A percentile compares a stretch with the other conserved stretches of the same genome.
Evolutionary conservation across 2,329 filamentous ascomycete species (phyloP).

Genomic region (Lasiodiplodia sp.): DNA sequence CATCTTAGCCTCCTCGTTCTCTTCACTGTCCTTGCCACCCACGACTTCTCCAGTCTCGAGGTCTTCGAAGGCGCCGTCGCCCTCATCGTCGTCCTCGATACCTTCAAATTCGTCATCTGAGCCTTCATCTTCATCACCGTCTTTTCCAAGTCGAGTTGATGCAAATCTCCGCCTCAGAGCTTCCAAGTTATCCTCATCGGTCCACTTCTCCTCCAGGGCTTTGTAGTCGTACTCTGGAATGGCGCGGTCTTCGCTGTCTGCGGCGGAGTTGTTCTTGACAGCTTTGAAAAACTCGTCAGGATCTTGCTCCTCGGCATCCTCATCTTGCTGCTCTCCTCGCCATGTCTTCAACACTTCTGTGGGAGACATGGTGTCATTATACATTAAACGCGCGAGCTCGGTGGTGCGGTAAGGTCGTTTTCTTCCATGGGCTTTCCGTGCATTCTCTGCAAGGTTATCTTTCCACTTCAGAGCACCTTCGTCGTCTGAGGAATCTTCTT

Average conservation of each 20-base stretch:
- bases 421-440: conserved; percentile 72
- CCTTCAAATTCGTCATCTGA: conserved; percentile 61
- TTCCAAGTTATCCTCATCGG: conserved; percentile 77
- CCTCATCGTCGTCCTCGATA: conserved; percentile 67
- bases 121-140: conserved; percentile 59
- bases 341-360: conserved; percentile 79
- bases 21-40: conserved; percentile 48
- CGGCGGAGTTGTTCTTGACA: conserved; percentile 57
- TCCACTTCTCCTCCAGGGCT: conserved; percentile 85
- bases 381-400: conserved; percentile 87
- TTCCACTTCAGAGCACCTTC: conserved; percentile 86
- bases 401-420: conserved; percentile 77
- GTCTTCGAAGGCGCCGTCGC: conserved; percentile 85
- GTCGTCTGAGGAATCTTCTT: conserved; percentile 63
- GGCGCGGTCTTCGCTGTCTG: conserved; percentile 72
- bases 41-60: conserved; percentile 77
- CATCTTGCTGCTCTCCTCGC: conserved; percentile 68
- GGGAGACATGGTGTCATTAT: conserved; percentile 80
- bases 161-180: conserved; percentile 78
- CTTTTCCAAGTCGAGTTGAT: conserved; percentile 63
- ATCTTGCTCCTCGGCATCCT: conserved; percentile 60
- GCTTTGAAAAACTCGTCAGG: conserved; percentile 71
- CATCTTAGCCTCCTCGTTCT: conserved; percentile 63
- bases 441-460: conserved; percentile 79
- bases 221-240: conserved; percentile 83